Evolutionary conservation across 140 eudicot species (phyloP).

Genomic region (Cichorium intybus): DNA sequence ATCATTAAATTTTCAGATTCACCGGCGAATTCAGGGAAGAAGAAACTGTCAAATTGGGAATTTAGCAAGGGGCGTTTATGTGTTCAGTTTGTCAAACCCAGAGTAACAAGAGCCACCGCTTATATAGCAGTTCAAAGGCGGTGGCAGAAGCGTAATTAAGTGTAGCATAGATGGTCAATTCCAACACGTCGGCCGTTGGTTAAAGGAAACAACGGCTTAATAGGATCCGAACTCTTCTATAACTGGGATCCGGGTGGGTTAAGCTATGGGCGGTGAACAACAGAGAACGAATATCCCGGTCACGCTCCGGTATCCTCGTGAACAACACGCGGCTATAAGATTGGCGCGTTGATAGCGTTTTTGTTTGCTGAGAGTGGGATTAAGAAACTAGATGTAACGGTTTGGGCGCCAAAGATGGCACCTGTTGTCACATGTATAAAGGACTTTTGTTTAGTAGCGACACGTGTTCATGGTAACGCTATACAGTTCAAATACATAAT

Average conservation of each 20-base stretch:
- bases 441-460: conserved; percentile 1
- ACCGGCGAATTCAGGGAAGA: not conserved
- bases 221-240: not conserved
- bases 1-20: conserved; percentile 24
- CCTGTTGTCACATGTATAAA: conserved; percentile 13
- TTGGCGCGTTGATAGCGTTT: not conserved
- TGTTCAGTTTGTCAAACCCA: conserved; percentile 53
- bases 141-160: conserved; percentile 31
- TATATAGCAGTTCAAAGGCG: conserved; percentile 34
- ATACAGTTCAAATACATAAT: no score
- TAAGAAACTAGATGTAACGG: not conserved
- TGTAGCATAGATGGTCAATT: not conserved
- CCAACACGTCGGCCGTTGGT: conserved; percentile 21
- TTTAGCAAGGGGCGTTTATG: conserved; percentile 1
- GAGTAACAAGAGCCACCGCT: conserved; percentile 15
- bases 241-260: conserved; percentile 23
- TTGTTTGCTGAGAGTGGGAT: not conserved
- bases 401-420: conserved; percentile 18
- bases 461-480: not conserved
- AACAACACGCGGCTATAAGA: not conserved
- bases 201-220: conserved; percentile 26
- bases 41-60: not conserved
- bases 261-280: conserved; percentile 35
- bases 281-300: not conserved
- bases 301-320: not conserved